A percentile compares a stretch with the other conserved stretches of the same genome.
These are phyloP conservation scores for Spergularia marina DNA, from an alignment of 148 eudicot species.

Conservation along the genomic window DNA sequence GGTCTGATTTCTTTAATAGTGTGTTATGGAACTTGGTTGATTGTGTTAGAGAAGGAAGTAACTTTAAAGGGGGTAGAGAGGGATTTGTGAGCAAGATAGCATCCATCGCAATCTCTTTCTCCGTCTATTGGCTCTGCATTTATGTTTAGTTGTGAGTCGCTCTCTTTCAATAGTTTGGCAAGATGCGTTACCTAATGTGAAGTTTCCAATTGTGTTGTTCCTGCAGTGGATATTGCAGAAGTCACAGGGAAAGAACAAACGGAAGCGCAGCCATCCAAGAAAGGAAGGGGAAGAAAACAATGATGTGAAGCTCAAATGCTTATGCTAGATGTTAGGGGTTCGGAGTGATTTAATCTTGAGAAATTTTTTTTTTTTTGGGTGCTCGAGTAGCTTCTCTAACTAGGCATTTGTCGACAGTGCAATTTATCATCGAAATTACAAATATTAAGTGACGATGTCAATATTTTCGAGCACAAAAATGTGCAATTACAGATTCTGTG, in stretches of 20 bases:
- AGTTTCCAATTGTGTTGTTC: background rate
- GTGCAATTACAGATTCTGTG: background rate
- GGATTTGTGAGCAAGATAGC: background rate
- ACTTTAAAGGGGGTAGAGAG: background rate
- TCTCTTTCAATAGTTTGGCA: background rate
- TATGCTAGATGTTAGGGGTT: slow-evolving; percentile 18
- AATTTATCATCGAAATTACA: slow-evolving; percentile 14
- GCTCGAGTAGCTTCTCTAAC: background rate
- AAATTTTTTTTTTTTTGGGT: background rate
- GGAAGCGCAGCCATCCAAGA: slow-evolving; percentile 78
- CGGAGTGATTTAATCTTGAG: background rate
- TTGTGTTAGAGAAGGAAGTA: too few relatives aligned
- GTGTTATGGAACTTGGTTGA: too few relatives aligned
- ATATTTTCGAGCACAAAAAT: background rate
- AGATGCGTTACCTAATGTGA: slow-evolving; percentile 4
- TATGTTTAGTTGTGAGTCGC: background rate
- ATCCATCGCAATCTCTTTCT: background rate
- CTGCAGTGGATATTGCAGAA: slow-evolving; percentile 79
- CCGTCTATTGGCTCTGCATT: background rate
- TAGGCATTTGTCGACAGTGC: background rate
- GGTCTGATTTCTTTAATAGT: too few relatives aligned
- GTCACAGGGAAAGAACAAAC: slow-evolving; percentile 76
- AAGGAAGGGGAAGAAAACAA: slow-evolving; percentile 95
- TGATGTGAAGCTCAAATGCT: slow-evolving; percentile 19
- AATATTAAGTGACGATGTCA: background rate